These are phyloP conservation scores for Picochlorum sp. DNA, from an alignment of 139 green algal species.

Conservation along the genomic window DNA sequence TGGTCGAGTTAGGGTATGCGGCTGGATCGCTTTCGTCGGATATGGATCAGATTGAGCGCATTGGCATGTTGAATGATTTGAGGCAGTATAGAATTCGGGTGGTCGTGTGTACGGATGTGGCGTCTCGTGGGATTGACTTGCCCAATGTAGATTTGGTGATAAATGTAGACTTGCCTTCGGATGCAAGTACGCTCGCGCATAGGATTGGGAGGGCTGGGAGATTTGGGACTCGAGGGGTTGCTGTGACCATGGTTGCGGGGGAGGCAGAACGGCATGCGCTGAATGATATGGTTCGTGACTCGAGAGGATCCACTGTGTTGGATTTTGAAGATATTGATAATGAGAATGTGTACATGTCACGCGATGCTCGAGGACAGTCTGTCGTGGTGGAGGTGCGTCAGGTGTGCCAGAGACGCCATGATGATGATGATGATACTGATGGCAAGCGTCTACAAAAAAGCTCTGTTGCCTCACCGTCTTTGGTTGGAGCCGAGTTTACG, in stretches of 20 bases:
- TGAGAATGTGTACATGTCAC: neutral
- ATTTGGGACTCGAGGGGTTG: constrained; percentile 63
- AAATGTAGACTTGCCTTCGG: constrained; percentile 60
- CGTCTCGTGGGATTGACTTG: constrained; percentile 73
- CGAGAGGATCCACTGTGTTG: neutral
- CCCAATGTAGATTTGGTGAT: constrained; percentile 70
- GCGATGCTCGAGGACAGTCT: too few relatives aligned
- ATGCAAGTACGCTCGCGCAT: constrained; percentile 47
- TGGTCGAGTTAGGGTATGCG: constrained; percentile 50
- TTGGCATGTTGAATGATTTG: constrained; percentile 48
- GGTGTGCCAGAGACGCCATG: too few relatives aligned
- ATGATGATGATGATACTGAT: too few relatives aligned
- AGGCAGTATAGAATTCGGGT: constrained; percentile 48
- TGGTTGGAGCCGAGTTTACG: neutral
- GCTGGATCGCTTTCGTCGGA: constrained; percentile 51
- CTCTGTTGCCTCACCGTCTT: too few relatives aligned
- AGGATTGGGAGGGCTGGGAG: constrained; percentile 66
- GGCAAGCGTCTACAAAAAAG: too few relatives aligned
- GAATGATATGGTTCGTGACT: neutral
- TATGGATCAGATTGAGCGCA: constrained; percentile 45
- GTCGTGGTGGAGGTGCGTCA: too few relatives aligned
- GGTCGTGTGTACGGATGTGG: constrained; percentile 72
- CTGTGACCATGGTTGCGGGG: constrained; percentile 43
- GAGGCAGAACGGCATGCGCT: constrained; percentile 1
- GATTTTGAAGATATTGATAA: neutral